Evolutionary conservation across 2,329 filamentous ascomycete genomes (phyloP), one percentile per base, ranked within the genome.

Genomic region (Teratosphaeria viscida): DNA sequence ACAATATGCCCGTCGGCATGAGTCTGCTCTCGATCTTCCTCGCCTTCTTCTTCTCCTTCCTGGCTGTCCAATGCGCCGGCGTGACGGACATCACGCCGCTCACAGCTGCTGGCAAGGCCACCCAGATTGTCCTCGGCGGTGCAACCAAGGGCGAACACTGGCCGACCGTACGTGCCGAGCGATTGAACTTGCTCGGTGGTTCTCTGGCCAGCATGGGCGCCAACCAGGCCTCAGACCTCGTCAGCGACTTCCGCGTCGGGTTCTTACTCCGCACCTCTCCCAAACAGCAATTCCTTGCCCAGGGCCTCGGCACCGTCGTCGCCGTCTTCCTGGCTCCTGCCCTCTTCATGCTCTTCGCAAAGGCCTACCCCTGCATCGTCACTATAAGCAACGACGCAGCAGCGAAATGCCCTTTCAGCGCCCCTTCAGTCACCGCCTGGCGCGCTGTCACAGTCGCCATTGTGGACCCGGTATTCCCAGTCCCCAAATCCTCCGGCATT

Each of bases 281-380:
- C 0, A 77, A 80, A 60, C 78, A 82, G 68, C 85, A 87, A 70
- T 87, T 83, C 76, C 79, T 83, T 65, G 84, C 84, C 0, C 85
- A 87, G 71, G 78, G 77, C 26, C 72, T 85, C n/a, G 85, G 85
- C 23, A 81, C 81, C 8, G 70, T 86, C 35, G 79, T 87, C 55
- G 80, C 85, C n/a, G 78, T 87, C 64, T 87, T 86, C 74, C 74
- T 88, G 12, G 83, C 85, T 0, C 85, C 85, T 0, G 84, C 82
- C 10, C 79, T 88, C 65, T 88, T 87, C 68, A 81, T 87, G 37
- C 80, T 88, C 53, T 88, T 88, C 75, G 80, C 83, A 62, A 79
- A 80, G 5, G 86, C 86, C 0, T 88, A 89, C 70, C 85, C 85
- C 0, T 88, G 86, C 69, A 85, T 88, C 64, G 79, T 83, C 68